Evolutionary conservation across 2,329 filamentous ascomycete species (phyloP), one percentile per base, ranked within the genome.

Genomic region (Drechslerella coelobrocha): DNA sequence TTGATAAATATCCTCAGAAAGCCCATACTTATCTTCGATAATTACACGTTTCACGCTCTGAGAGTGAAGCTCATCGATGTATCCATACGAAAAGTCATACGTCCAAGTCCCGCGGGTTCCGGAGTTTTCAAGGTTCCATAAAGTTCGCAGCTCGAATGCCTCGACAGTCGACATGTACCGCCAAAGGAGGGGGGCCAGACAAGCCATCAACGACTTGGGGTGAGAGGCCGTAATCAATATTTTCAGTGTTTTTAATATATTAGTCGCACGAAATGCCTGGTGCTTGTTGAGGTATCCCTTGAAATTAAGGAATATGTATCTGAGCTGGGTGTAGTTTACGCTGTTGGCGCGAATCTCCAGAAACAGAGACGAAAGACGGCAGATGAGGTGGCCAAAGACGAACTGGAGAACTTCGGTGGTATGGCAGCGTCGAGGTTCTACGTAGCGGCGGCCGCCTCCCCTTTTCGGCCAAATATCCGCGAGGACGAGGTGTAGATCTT

Each of bases 271-370:
- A 1, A 17, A 14, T 17, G 17, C 23, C 17, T 27, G 37, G 23
- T 54, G 5, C 12, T 8, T 4, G 9, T 29, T 14, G 2, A 23
- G 23, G 5, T 27, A 12, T n/a, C 6, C 14, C 57, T 8, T 14
- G 8, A 24, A 17, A 12, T 1, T 8, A 12, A 60, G 27, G 1
- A 61, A 6, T 2, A 50, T 1, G 2, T 23, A 2, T 19, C 26
- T 34, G 10, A 66, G 23, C 8, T 31, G 27, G 8, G 8, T 34
- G 7, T 34, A 23, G 19, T 19, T 51, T 7, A 9, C 5, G 2
- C 43, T 12, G n/a, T 19, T 34, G 17, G 45, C 23, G 29, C 53
- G 37, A 34, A 69, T 52, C 26, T 69, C 65, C n/a, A 69, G 21
- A 23, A 62, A 61, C 7, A 69, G 43, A 9, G 45, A 47, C 17